These are phyloP conservation scores for Citrus trifoliata DNA, from an alignment of 345 rosid species.

Conservation along the genomic window DNA sequence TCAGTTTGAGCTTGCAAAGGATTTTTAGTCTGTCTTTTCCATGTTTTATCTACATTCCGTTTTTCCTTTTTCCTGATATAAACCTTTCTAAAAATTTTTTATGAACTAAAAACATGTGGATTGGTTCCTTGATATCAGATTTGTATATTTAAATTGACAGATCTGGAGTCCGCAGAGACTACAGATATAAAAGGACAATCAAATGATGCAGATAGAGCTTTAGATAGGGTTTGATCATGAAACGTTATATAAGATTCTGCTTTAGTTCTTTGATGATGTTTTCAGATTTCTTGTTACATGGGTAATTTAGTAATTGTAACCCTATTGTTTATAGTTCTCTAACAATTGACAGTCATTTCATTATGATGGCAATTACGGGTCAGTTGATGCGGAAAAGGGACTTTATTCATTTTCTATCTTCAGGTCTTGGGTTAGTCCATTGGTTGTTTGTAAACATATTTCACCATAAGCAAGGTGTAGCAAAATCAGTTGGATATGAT, in stretches of 20 bases:
- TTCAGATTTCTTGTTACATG: not conserved
- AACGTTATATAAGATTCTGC: not conserved
- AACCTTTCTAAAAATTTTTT: not conserved
- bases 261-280: not conserved
- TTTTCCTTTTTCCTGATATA: not conserved
- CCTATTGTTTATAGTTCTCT: not conserved
- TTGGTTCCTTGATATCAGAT: not conserved
- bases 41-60: not conserved
- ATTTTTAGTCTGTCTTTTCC: not conserved
- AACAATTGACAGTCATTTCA: not conserved
- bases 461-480: not conserved
- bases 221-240: not conserved
- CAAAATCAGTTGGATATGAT: not conserved
- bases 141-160: not conserved
- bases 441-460: not conserved
- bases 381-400: not conserved
- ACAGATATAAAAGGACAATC: not conserved
- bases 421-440: not conserved
- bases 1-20: not conserved
- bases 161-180: not conserved
- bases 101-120: not conserved
- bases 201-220: not conserved
- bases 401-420: not conserved
- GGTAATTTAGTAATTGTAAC: not conserved
- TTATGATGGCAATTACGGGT: not conserved